Evolutionary conservation across 2,329 filamentous ascomycete genomes (phyloP), one percentile per base, ranked within the genome.

Genomic region (Cladosporium sp.): DNA sequence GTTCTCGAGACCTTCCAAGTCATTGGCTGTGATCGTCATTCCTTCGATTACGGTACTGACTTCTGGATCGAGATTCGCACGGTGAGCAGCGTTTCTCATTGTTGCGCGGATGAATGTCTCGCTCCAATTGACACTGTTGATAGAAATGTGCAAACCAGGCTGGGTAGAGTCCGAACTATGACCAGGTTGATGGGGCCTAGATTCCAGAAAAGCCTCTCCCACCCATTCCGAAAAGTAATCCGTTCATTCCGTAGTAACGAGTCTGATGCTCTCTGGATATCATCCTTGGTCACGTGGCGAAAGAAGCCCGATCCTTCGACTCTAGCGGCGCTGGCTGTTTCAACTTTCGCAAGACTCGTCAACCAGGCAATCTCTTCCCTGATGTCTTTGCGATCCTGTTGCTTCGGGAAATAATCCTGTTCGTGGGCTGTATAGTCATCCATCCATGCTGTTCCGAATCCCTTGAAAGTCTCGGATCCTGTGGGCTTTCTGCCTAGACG

Each of bases 51-150:
- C 37, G 7, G 22, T 37, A 15, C 40, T 32, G 12, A 62, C 32
- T 20, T 50, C 48, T 13, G 52, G 49, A 17, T 38, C 34, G 32
- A 47, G 30, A 20, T 38, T 20, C n/a, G 18, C 9, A 12, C 7
- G 17, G 4, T 15, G 6, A 1, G 24, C n/a, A 22, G 40, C 44
- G 12, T 42, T 27, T 12, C 2, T 42, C 2, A 44, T 34, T 12
- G 58, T 54, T 8, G 43, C 37, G 38, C 59, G 54, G 43, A 77
- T 75, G 50, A 74, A 74, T 1, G 58, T 58, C 15, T 61, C 62
- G 52, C 72, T 74, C 74, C 74, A 77, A 50, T 76, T 77, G 2
- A 76, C 73, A 47, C 72, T 75, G 5, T 76, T 42, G 15, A 77
- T 68, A 20, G 59, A 57, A 30, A 72, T 22, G 1, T 13, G 22